Evolutionary conservation across 768 basidiomycete species (phyloP), one percentile per base, ranked within the genome.

Genomic region (Boletus huronensis): DNA sequence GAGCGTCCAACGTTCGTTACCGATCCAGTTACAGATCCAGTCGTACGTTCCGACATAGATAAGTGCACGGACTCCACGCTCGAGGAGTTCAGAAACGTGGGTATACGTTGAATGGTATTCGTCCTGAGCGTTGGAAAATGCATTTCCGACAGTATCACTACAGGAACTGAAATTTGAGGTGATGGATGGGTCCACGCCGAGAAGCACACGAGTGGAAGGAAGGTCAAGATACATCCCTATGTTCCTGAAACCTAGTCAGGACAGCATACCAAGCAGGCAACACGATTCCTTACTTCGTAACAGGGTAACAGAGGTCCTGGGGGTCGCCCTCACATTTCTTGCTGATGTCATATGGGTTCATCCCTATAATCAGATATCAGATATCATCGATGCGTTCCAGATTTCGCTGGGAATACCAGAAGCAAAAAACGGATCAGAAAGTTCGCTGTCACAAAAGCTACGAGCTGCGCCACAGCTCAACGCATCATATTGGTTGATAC

Each of bases 21-120:
- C 84, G 28, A 88, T 71, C 82, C 83, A 88, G 65, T 90, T 88
- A 65, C 88, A 90, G 57, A 85, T 85, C 85, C 86, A 89, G 62
- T 88, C 86, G 58, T 84, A 85, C 41, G 82, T 85, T 19, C 87
- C 87, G 1, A 84, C 84, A 58, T 90, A 90, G 44, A 87, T 83
- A 39, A 93, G 77, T 34, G 90, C 73, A 6, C 84, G 81, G 19
- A 94, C 71, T 1, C 85, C 86, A n/a, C 88, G 80, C 54, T 93
- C 89, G 9, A 93, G 79, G 36, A 93, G 79, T 11, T 54, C 69
- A 19, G 75, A 66, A 57, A 80, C 63, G 52, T 81, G 76, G 26
- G 60, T 59, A 52, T 65, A 64, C 0, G 69, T 70, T 41, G 54
- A 45, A 47, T 65, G 70, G 42, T 67, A 54, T 23, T 31, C 48